Base-by-base conservation (phyloP, 352 stramenopile genomes). In the Globisporangium cylindrosporum region DNA sequence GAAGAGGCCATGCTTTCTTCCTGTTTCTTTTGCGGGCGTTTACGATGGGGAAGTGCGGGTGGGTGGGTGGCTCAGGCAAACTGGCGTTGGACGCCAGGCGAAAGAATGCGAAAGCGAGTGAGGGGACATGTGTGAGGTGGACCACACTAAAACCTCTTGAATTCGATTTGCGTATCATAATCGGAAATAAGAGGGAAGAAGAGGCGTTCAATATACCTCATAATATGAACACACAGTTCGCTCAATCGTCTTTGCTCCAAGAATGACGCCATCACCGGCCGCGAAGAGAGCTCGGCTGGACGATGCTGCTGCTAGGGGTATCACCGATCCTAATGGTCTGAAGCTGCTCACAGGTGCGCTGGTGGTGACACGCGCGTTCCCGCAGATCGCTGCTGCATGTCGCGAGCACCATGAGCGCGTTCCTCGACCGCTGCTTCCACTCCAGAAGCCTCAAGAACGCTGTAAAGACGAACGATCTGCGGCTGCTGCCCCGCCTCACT, bases 1-100 rank as follows among this genome's bases (percentile, higher is more conserved):
- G 74, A 73, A 18, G 79, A 81, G 64, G 81, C 78, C 82, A 91
- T 90, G 20, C 56, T 46, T 36, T 34, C 55, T 41, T 22, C 15
- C 27, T 48, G 15, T 22, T 60, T 41, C 18, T 51, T 22, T 22
- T 22, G 43, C 36, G 38, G 2, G 18, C 18, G 25, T 59, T 29
- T 8, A 3, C 51, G 22, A 18, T 59, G 25, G 43, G 18, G 27
- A 59, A 59, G 55, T 22, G 15, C n/a, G 15, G n/a, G 54, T n/a
- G 53, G 34, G 54, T 32, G 27, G 36, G 55, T 60, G 55, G 55
- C 15, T 60, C 18, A 22, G 55, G 55, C 34, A 60, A 60, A 60
- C 29, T 59, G 54, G 55, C 55, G 54, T 46, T 46, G 38, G 38
- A 20, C 10, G 38, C 38, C 6, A n/a, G 8, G 43, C 43, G 43